Evolutionary conservation across 192 early-diverging fungal genomes (phyloP).

Genomic region (Spinellus fusiger): DNA sequence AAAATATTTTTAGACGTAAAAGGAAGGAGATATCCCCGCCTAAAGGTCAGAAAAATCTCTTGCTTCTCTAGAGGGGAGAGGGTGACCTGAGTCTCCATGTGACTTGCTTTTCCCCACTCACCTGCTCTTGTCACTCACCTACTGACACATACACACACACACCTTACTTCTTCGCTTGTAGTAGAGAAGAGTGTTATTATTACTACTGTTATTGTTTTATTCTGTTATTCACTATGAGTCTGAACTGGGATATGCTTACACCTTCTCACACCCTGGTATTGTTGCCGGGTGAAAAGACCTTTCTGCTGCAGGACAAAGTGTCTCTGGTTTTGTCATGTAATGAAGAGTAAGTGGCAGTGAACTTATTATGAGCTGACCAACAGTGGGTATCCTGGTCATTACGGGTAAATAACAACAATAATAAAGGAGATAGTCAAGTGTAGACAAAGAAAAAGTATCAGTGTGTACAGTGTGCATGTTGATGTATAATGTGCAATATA

Average conservation of each 20-base stretch:
- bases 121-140: too few relatives aligned
- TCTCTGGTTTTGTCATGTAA: conserved; percentile 25
- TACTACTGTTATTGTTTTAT: too few relatives aligned
- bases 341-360: conserved; percentile 11
- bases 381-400: conserved; percentile 28
- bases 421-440: background rate
- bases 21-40: too few relatives aligned
- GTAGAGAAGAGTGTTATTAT: too few relatives aligned
- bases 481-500: background rate
- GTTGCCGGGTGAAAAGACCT: conserved; percentile 33
- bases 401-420: conserved; percentile 14
- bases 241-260: conserved; percentile 38
- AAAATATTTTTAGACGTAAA: too few relatives aligned
- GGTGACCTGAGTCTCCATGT: too few relatives aligned
- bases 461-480: too few relatives aligned
- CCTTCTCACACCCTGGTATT: conserved; percentile 24
- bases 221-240: conserved; percentile 18
- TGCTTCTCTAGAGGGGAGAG: too few relatives aligned
- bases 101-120: too few relatives aligned
- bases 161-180: background rate
- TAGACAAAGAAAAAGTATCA: background rate
- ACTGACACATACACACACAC: too few relatives aligned
- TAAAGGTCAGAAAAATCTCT: too few relatives aligned
- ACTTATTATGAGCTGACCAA: too few relatives aligned
- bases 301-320: conserved; percentile 24